These are phyloP conservation scores for Trametes pubescens DNA, from an alignment of 1,284 basidiomycete species.

Conservation along the genomic window DNA sequence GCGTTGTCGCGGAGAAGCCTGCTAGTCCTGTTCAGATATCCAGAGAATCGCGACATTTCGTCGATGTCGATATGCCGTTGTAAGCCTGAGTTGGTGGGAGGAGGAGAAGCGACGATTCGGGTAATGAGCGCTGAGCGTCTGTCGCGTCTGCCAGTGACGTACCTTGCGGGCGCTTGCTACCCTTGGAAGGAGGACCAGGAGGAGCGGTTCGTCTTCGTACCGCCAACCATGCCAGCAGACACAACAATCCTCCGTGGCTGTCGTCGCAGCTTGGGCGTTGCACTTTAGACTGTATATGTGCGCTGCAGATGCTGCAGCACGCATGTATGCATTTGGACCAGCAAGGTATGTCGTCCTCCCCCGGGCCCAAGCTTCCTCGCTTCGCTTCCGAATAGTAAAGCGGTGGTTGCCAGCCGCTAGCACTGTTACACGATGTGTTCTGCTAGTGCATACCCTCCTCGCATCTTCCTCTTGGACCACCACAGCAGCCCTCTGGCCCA, in stretches of 20 bases:
- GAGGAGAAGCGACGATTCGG: too few relatives aligned
- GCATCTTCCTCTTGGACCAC: background rate
- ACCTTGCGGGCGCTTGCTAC: too few relatives aligned
- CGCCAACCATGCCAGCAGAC: too few relatives aligned
- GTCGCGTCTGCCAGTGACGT: too few relatives aligned
- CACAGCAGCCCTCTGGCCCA: background rate
- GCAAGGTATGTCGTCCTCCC: background rate
- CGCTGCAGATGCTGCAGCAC: background rate
- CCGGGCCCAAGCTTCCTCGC: too few relatives aligned
- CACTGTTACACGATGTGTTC: background rate
- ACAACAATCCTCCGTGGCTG: too few relatives aligned
- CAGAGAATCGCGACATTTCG: conserved; percentile 44
- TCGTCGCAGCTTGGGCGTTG: too few relatives aligned
- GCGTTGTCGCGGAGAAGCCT: conserved; percentile 45
- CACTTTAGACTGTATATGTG: too few relatives aligned
- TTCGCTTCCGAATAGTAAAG: background rate
- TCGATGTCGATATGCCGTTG: background rate
- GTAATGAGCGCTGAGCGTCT: too few relatives aligned
- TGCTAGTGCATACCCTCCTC: too few relatives aligned
- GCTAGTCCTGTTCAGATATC: conserved; percentile 48
- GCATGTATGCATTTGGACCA: background rate
- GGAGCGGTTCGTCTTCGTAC: too few relatives aligned
- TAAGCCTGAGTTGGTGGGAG: background rate
- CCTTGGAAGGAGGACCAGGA: too few relatives aligned
- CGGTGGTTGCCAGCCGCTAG: background rate